A percentile compares a stretch with the other conserved stretches of the same genome.
phyloP scores from a whole-genome alignment of 192 early-diverging fungal genomes.

The Coemansia sp. region DNA sequence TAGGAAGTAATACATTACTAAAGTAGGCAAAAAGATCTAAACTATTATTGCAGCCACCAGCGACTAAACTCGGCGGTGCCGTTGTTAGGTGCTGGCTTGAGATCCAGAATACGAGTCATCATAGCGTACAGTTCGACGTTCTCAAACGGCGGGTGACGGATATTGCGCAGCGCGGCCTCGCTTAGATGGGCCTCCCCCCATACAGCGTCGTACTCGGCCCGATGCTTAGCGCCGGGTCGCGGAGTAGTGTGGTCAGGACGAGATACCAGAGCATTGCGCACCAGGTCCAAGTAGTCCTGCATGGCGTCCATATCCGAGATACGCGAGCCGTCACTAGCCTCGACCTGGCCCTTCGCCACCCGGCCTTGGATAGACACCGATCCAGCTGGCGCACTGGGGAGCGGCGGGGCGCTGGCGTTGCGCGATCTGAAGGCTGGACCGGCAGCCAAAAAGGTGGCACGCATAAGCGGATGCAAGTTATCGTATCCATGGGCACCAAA shows the following conservation, averaged over 20 bases:
- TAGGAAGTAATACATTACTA: background rate
- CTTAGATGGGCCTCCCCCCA: conserved; percentile 36
- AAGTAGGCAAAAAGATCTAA: background rate
- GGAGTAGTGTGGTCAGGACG: background rate
- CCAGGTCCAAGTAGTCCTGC: conserved; percentile 45
- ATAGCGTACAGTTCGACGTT: conserved; percentile 79
- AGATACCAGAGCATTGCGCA: conserved; percentile 30
- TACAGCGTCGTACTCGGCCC: conserved; percentile 31
- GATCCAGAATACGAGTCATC: conserved; percentile 58
- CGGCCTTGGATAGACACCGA: background rate
- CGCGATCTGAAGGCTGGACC: conserved; percentile 66
- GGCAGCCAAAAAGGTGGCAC: conserved; percentile 79
- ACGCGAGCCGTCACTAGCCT: conserved; percentile 18
- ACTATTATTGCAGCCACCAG: conserved; percentile 36
- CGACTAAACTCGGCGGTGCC: conserved; percentile 56
- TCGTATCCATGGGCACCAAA: conserved; percentile 88
- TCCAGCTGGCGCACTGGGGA: background rate
- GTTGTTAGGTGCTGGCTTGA: conserved; percentile 73
- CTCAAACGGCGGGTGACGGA: conserved; percentile 58
- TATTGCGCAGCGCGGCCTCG: conserved; percentile 20
- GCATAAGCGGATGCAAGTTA: conserved; percentile 72
- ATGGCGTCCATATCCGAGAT: conserved; percentile 45
- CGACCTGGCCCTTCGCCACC: conserved; percentile 13
- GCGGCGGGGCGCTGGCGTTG: background rate
- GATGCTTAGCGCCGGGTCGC: conserved; percentile 10